Evolutionary conservation across 2,329 filamentous ascomycete species (phyloP).

Genomic region (Corniculantispora saksenae): DNA sequence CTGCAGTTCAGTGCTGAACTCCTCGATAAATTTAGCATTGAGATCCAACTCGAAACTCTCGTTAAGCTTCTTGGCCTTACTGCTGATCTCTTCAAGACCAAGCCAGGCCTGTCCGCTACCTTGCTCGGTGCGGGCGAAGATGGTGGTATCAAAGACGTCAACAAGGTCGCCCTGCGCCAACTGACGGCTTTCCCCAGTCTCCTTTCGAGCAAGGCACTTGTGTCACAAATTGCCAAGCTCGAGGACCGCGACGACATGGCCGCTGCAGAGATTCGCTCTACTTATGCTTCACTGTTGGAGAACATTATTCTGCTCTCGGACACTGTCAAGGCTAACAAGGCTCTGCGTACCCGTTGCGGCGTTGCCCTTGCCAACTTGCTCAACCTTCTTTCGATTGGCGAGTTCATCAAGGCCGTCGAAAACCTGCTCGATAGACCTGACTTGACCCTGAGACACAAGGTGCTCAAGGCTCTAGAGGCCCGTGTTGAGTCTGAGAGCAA

Average conservation of each 20-base stretch:
- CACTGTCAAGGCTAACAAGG: conserved; percentile 57
- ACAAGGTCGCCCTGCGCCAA: conserved; percentile 54
- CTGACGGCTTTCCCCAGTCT: conserved; percentile 59
- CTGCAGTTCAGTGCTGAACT: conserved; percentile 75
- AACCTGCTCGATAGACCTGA: conserved; percentile 75
- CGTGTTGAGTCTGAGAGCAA: conserved; percentile 75
- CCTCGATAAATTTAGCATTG: conserved; percentile 69
- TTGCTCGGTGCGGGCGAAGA: conserved; percentile 63
- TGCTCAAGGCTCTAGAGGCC: conserved; percentile 76
- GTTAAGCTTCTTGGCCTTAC: conserved; percentile 76
- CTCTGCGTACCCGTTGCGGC: conserved; percentile 60
- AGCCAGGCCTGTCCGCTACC: conserved; percentile 70
- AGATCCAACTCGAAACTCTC: conserved; percentile 76
- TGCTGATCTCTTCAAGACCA: conserved; percentile 72
- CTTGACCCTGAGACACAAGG: conserved; percentile 74
- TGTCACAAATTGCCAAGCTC: conserved; percentile 55
- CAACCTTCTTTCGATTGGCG: conserved; percentile 78
- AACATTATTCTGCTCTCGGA: conserved; percentile 67
- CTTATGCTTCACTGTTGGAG: conserved; percentile 70
- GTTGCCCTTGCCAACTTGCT: conserved; percentile 78
- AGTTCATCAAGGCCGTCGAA: conserved; percentile 88
- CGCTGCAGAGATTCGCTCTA: conserved; percentile 63
- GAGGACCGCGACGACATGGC: conserved; percentile 66
- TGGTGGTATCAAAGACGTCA: conserved; percentile 48
- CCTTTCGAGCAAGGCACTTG: conserved; percentile 58